Base-by-base conservation (phyloP, 371 early-diverging fungal genomes). In the Sporodiniella umbellata region DNA sequence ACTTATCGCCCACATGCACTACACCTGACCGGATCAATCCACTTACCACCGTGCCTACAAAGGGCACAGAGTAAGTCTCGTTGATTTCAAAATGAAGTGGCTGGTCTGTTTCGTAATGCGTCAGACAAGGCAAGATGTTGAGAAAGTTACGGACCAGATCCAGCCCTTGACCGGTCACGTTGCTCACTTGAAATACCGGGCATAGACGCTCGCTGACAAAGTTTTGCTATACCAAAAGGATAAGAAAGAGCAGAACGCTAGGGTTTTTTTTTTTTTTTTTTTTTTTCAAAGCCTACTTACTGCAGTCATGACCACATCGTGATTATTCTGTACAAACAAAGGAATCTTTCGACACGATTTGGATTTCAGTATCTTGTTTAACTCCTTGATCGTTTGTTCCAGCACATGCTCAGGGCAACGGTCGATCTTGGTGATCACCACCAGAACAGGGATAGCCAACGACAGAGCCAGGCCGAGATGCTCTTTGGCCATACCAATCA, bases 401-500 rank as follows among this genome's bases (percentile, higher is more conserved):
- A 94, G 68, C 0, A 95, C 83, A 58, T 91, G 88, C 0, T 80
- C 68, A 31, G 96, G 96, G 51, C 92, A 93, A 82, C 93, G 91
- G 58, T 94, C 95, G 51, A 93, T 88, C 53, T 94, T 94, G 19
- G 94, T 94, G 11, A 95, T 83, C 11, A 94, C 91, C 4, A 95
- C 90, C 52, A 91, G 82, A 6, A 94, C 93, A 2, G 95, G 95
- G 4, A 93, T 88, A 22, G 81, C 71, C 24, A 95, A 70, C 2
- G 94, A 92, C 18, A 95, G 71, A 0, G 94, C 88, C 38, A 94
- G 48, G 0, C 93, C 95, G n/a, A 95, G 71, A 51, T 94, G 94
- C 71, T 95, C 95, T 55, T 93, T 91, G 12, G 94, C 88, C 95
- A 94, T 95, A 10, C 95, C 95, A 46, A 90, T 85, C 55, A 94